Evolutionary conservation across 225 moss, liverwort and hornwort species (phyloP).

Genomic region (Ulota crispa): DNA sequence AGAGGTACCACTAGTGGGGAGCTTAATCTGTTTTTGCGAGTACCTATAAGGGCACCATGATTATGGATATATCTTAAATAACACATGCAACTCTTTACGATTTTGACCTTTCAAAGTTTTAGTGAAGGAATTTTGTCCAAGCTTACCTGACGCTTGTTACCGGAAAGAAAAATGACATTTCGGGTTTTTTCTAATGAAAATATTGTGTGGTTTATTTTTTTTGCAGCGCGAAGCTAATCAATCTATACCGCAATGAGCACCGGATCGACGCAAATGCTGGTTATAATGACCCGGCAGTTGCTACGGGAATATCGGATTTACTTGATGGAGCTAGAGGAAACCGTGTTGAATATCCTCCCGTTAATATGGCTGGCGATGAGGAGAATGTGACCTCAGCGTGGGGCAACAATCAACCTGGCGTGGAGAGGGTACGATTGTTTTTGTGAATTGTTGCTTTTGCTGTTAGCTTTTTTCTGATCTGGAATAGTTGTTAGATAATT

Average conservation of each 20-base stretch:
- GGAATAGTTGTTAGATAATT: conserved; percentile 4
- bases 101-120: background rate
- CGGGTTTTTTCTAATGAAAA: conserved; percentile 7
- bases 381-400: conserved; percentile 61
- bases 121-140: background rate
- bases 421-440: conserved; percentile 52
- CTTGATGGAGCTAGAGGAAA: conserved; percentile 64
- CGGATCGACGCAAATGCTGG: conserved; percentile 75
- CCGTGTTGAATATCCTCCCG: conserved; percentile 61
- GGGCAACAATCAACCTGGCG: conserved; percentile 63
- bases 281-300: conserved; percentile 91
- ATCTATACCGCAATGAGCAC: conserved; percentile 89
- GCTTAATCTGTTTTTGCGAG: background rate
- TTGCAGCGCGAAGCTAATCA: conserved; percentile 87
- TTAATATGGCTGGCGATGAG: conserved; percentile 63
- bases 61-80: background rate
- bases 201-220: conserved; percentile 3
- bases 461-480: conserved; percentile 9
- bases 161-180: background rate
- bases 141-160: background rate
- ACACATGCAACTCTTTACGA: background rate
- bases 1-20: background rate
- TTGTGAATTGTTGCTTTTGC: background rate
- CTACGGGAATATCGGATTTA: conserved; percentile 94
- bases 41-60: conserved; percentile 8